phyloP scores from a whole-genome alignment of 2,329 filamentous ascomycete genomes.

The Emmonsiellopsis sp. region DNA sequence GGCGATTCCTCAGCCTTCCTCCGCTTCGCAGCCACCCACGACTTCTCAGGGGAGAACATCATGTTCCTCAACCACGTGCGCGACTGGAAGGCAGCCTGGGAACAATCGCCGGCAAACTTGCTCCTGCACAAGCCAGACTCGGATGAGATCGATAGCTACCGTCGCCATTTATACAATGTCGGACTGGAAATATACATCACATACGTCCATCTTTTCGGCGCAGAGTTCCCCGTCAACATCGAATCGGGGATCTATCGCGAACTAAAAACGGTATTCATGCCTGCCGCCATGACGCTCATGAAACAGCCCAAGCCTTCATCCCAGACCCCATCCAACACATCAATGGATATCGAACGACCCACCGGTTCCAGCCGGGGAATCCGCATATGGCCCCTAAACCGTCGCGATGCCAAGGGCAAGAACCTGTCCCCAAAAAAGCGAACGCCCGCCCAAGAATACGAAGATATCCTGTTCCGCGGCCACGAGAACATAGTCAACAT shows the following conservation, averaged over 20 bases:
- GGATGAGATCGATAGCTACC: conserved; percentile 17
- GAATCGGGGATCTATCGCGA: conserved; percentile 43
- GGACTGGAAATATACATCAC: conserved; percentile 49
- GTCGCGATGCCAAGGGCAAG: neutral
- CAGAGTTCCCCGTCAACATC: conserved; percentile 56
- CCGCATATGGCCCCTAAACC: no score
- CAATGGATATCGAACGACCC: neutral
- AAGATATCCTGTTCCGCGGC: conserved; percentile 6
- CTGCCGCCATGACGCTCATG: neutral
- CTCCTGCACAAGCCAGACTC: conserved; percentile 8
- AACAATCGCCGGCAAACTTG: conserved; percentile 3
- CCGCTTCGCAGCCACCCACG: conserved; percentile 50
- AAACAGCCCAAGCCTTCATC: neutral
- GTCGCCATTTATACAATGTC: conserved; percentile 43
- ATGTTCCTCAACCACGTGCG: conserved; percentile 50
- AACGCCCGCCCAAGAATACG: conserved; percentile 2
- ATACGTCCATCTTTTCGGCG: conserved; percentile 47
- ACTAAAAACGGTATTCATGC: conserved; percentile 43
- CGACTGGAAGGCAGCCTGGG: conserved; percentile 40
- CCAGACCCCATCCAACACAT: neutral
- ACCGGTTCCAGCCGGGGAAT: neutral
- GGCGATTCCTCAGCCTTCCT: conserved; percentile 49
- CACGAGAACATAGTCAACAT: conserved; percentile 9
- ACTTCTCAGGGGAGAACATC: conserved; percentile 60
- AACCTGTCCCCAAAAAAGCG: neutral